Base-by-base conservation (phyloP, 257 asterid species). In the Buddleja alternifolia region DNA sequence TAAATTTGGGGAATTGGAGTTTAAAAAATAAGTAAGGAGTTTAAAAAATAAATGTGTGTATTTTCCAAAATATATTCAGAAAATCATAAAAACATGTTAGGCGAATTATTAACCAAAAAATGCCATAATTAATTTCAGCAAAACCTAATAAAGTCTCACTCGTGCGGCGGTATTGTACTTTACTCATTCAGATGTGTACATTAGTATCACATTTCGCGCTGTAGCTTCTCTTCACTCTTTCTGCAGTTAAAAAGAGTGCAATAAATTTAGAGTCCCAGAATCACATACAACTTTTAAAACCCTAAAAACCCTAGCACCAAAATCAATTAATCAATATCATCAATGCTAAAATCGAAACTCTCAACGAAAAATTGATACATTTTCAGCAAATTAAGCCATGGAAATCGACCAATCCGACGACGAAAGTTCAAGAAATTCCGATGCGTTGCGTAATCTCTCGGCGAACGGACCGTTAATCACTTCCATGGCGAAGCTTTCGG, bases 401-500 rank as follows among this genome's bases (percentile, higher is more conserved):
- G 95, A 88, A 63, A 77, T 84, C 55, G 96, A 89, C 78, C 82
- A 73, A 15, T 58, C 84, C 42, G 87, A 79, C 3, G 97, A 76
- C 51, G 86, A 77, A 56, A 65, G 0, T 29, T 54, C 81, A 7
- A 69, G 64, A 61, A 83, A 70, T 40, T 62, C 82, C n/a, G 79
- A 79, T 40, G 73, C 60, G 48, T 62, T 93, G 21, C 82, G 85
- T 44, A 68, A 73, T 50, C 75, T 88, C 68, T 56, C 84, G 0
- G 44, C 86, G 7, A 81, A 74, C 23, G 86, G 92, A 7, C 76
- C 84, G 16, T 60, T 93, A 8, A 78, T 81, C 56, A 79, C 81
- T 66, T 81, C 92, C 4, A 10, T 89, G 23, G 80, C 92, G 45
- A 91, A 84, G 85, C 91, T 94, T 15, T 84, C 95, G 1, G 96